Percentiles rank a stretch among this genome's conserved stretches.
Conservation (phyloP, 306 rosid species). For the Psophocarpus tetragonolobus region DNA sequence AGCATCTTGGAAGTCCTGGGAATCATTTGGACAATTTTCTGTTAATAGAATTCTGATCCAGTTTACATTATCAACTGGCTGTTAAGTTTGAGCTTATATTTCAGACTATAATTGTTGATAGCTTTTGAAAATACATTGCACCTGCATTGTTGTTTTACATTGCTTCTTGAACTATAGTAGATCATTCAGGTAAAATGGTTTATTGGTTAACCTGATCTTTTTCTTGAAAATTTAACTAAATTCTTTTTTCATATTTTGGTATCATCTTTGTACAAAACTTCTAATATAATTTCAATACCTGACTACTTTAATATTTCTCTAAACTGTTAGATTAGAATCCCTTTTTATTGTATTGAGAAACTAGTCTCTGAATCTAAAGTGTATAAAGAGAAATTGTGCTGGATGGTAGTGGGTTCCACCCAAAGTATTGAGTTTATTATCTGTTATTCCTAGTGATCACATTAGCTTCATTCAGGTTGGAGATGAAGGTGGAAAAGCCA, state of each 20-base stretch:
- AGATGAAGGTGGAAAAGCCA: conserved; percentile 84
- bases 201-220: conserved; percentile 6
- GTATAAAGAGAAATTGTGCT: conserved; percentile 4
- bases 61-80: background rate
- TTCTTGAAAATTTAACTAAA: conserved; percentile 2
- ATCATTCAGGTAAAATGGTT: conserved; percentile 5
- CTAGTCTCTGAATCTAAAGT: background rate
- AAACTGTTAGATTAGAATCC: conserved; percentile 21
- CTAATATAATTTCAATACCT: background rate
- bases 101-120: background rate
- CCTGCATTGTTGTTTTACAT: conserved; percentile 19
- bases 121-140: background rate
- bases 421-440: background rate
- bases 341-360: background rate
- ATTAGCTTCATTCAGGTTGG: conserved; percentile 71
- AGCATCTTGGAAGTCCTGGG: no score
- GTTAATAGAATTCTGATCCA: background rate
- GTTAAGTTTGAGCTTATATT: background rate
- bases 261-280: conserved; percentile 4
- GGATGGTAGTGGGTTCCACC: background rate
- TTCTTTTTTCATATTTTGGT: background rate
- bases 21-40: no score
- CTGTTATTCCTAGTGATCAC: conserved; percentile 4
- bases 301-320: background rate
- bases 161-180: background rate